Percentiles rank a stretch among this genome's conserved stretches.
Evolutionary conservation across 805 yeast species (phyloP).

Genomic region (Ogataea philodendri): DNA sequence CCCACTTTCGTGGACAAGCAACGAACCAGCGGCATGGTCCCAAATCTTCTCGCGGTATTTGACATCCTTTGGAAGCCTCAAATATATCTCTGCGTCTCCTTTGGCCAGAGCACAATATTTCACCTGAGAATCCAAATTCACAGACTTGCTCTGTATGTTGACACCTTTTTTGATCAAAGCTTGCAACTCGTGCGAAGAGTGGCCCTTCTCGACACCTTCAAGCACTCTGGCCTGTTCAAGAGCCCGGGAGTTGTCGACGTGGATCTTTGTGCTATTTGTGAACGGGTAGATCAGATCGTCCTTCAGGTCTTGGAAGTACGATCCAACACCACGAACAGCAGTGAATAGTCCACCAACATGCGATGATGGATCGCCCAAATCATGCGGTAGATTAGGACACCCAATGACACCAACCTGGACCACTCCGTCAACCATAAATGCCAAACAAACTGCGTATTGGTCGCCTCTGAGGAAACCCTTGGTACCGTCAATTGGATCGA

Average conservation of each 20-base stretch:
- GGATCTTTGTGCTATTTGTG: conserved; percentile 36
- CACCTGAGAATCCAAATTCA: conserved; percentile 92
- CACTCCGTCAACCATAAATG: conserved; percentile 79
- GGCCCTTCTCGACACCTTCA: conserved; percentile 95
- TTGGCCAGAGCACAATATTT: conserved; percentile 88
- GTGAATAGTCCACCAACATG: conserved; percentile 73
- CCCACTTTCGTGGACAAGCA: conserved; percentile 85
- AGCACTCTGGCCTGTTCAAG: conserved; percentile 61
- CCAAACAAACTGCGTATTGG: conserved; percentile 95
- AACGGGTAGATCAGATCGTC: conserved; percentile 39
- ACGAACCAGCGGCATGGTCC: conserved; percentile 98
- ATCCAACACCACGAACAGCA: conserved; percentile 66
- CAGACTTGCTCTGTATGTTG: conserved; percentile 53
- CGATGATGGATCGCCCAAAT: conserved; percentile 35
- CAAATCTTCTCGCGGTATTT: conserved; percentile 90
- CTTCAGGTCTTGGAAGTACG: conserved; percentile 50
- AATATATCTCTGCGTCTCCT: conserved; percentile 90
- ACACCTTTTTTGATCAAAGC: conserved; percentile 63
- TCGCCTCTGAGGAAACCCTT: conserved; percentile 95
- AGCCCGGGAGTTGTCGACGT: conserved; percentile 48
- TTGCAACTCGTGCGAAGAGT: conserved; percentile 88
- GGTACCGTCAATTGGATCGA: conserved; percentile 98
- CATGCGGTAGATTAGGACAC: conserved; percentile 82
- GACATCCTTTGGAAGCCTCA: conserved; percentile 78
- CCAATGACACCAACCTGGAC: conserved; percentile 93